Percentiles rank a stretch among this genome's conserved stretches.
phyloP scores from a whole-genome alignment of 1,284 basidiomycete genomes.

The Lignosus rhinocerotis region DNA sequence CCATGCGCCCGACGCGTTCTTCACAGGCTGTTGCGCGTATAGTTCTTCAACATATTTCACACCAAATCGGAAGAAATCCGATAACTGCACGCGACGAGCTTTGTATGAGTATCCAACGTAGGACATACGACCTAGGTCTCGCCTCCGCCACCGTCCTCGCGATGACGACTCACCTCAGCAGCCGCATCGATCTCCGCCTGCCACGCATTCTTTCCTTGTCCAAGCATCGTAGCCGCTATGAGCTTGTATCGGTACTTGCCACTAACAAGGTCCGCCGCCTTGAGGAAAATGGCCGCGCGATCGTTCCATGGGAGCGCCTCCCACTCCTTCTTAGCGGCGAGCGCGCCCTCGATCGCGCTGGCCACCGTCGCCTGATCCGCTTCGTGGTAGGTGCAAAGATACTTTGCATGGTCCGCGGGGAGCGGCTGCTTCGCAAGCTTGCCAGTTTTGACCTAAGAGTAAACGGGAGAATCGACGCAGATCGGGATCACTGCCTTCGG shows the following conservation, averaged over 20 bases:
- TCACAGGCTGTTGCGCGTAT: constrained; percentile 86
- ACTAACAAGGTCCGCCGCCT: constrained; percentile 92
- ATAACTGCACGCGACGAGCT: constrained; percentile 50
- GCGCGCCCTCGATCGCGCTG: constrained; percentile 85
- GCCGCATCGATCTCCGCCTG: constrained; percentile 99
- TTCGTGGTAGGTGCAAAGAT: constrained; percentile 88
- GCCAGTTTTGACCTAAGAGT: constrained; percentile 79
- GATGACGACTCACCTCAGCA: constrained; percentile 71
- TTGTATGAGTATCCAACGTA: neutral
- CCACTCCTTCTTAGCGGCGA: constrained; percentile 88
- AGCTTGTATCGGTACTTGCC: constrained; percentile 95
- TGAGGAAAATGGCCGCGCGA: constrained; percentile 96
- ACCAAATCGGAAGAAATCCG: constrained; percentile 96
- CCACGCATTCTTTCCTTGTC: constrained; percentile 99
- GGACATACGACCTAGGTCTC: too few species aligned
- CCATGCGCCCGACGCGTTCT: constrained; percentile 89
- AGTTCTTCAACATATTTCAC: constrained; percentile 97
- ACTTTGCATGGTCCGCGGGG: constrained; percentile 80
- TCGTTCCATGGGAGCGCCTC: constrained; percentile 96
- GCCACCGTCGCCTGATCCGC: constrained; percentile 78
- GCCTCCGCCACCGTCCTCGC: too few species aligned
- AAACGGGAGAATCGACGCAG: constrained; percentile 1
- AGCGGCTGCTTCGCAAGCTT: constrained; percentile 79
- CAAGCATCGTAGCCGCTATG: constrained; percentile 96
- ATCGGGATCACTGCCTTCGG: constrained; percentile 2